Evolutionary conservation across 805 yeast genomes (phyloP), one percentile per base, ranked within the genome.

Genomic region (Wickerhamomyces mucosus): DNA sequence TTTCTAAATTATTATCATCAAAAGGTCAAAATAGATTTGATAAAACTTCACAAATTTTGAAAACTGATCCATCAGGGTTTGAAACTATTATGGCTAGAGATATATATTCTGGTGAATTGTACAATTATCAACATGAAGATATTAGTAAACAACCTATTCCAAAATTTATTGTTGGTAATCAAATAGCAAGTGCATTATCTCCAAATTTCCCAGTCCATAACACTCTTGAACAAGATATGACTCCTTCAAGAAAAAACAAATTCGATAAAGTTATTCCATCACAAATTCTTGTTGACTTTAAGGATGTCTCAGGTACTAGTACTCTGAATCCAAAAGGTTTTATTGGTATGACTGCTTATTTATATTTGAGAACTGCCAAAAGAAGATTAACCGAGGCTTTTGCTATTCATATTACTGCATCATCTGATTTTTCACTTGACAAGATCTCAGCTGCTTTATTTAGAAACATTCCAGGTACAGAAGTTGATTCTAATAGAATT

Each of bases 391-490:
- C 95, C 0, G 95, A 85, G 56, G 79, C 94, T 0, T 83, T 80
- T 57, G 73, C 80, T 5, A 73, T 83, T 28, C 70, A 71, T 38
- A 72, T 85, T 27, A 61, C 65, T 31, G 63, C 78, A 1, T 71
- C 70, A 12, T 71, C 72, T 31, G 74, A 69, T 28, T 59, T 74
- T 17, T 67, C 71, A 17, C 62, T 81, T 35, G 82, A 79, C 36
- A 76, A 74, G 42, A 63, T 83, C 21, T 73, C 86, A 27, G 86
- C 89, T 8, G 92, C 92, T 3, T 57, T 85, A 32, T 85, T 84
- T 53, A 69, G 75, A 46, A 78, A 84, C 44, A 69, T 85, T 28
- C 88, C 94, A 2, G 61, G 78, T 11, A 62, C 69, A 28, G 83
- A 75, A 46, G 69, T 75, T 25, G 73, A 70, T 33, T 66, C 66